These are phyloP conservation scores for Botrytis deweyae DNA, from an alignment of 2,329 filamentous ascomycete genomes.

Conservation along the genomic window DNA sequence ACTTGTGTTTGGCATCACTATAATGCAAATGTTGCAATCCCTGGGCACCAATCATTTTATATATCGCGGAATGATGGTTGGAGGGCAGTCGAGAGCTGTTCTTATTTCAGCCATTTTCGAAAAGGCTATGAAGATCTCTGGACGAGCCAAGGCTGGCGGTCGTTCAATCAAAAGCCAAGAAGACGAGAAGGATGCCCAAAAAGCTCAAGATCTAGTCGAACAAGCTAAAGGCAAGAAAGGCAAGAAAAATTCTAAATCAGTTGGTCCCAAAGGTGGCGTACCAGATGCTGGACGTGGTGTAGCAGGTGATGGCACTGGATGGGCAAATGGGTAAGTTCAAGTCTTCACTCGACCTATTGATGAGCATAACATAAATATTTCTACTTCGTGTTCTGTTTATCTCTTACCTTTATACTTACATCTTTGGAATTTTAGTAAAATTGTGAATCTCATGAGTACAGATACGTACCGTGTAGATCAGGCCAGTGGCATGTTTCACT, in stretches of 20 bases:
- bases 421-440: neutral
- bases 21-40: conserved; percentile 83
- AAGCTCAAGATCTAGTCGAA: conserved; percentile 47
- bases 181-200: conserved; percentile 34
- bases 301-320: conserved; percentile 72
- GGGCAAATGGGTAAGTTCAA: conserved; percentile 70
- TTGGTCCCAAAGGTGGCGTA: conserved; percentile 43
- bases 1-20: conserved; percentile 77
- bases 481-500: conserved; percentile 84
- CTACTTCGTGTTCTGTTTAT: neutral
- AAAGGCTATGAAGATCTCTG: conserved; percentile 87
- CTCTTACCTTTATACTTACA: neutral
- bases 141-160: conserved; percentile 82
- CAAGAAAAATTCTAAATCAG: conserved; percentile 46
- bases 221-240: conserved; percentile 44
- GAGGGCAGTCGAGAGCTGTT: conserved; percentile 77
- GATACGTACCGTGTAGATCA: conserved; percentile 92
- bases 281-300: conserved; percentile 48
- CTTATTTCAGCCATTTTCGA: conserved; percentile 87
- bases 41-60: conserved; percentile 86
- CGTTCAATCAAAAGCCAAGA: conserved; percentile 44
- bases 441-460: conserved; percentile 82
- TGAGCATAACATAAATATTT: neutral
- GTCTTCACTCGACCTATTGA: neutral
- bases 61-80: conserved; percentile 88